These are phyloP conservation scores for Wickerhamiella infanticola DNA, from an alignment of 1,139 yeast species.

Conservation along the genomic window DNA sequence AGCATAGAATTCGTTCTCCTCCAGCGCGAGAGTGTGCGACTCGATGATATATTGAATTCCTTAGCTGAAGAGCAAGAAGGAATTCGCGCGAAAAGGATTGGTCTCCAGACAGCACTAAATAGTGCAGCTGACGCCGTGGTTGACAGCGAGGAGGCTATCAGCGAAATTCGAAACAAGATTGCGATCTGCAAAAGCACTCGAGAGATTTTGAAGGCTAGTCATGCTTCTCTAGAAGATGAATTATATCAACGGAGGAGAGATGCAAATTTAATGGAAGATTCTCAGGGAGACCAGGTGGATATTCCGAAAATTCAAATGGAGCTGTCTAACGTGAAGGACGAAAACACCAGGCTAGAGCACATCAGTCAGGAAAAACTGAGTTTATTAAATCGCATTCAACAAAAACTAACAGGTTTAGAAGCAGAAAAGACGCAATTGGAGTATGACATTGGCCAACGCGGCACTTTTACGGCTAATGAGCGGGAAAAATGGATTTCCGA, in stretches of 20 bases:
- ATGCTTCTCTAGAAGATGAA: neutral
- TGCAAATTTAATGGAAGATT: neutral
- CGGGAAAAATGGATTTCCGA: constrained; percentile 53
- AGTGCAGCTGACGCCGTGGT: constrained; percentile 40
- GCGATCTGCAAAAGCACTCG: constrained; percentile 5
- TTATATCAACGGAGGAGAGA: neutral
- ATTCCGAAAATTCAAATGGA: too few relatives aligned
- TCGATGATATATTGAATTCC: neutral
- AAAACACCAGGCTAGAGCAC: too few relatives aligned
- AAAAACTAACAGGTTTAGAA: too few relatives aligned
- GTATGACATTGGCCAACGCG: too few relatives aligned
- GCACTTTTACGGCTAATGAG: constrained; percentile 20
- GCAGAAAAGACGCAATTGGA: too few relatives aligned
- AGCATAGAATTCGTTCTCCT: constrained; percentile 5
- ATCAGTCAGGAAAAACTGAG: too few relatives aligned
- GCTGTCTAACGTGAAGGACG: too few relatives aligned
- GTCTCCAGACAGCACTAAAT: constrained; percentile 46
- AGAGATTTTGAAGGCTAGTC: neutral
- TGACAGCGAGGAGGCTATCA: constrained; percentile 31
- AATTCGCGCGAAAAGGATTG: constrained; percentile 35
- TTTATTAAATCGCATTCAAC: too few relatives aligned
- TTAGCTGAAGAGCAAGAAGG: constrained; percentile 4
- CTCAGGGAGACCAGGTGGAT: too few relatives aligned
- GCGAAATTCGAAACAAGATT: constrained; percentile 31
- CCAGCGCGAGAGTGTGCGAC: neutral